Evolutionary conservation across 257 asterid genomes (phyloP).

Genomic region (Nicotiana noctiflora): DNA sequence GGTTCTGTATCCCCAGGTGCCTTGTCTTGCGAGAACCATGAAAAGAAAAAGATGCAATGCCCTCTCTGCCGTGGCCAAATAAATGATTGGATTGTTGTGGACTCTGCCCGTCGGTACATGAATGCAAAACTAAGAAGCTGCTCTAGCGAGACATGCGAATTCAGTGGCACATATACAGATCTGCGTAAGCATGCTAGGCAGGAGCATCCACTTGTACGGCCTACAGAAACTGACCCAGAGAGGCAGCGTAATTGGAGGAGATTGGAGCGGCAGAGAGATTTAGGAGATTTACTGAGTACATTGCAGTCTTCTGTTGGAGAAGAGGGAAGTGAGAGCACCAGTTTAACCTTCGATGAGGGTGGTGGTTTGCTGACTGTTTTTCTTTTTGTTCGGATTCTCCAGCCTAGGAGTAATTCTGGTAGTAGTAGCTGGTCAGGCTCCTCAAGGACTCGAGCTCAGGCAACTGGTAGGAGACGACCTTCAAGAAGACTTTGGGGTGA

Average conservation of each 20-base stretch:
- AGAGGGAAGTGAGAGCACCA: conserved; percentile 47
- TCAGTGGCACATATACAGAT: conserved; percentile 63
- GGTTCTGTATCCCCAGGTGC: conserved; percentile 23
- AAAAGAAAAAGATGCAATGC: conserved; percentile 47
- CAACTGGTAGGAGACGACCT: conserved; percentile 40
- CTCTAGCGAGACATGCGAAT: conserved; percentile 74
- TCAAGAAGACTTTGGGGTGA: conserved; percentile 72
- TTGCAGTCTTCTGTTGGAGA: conserved; percentile 68
- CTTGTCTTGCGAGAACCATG: conserved; percentile 25
- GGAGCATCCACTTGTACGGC: conserved; percentile 71
- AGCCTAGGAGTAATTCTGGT: conserved; percentile 42
- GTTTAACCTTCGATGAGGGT: conserved; percentile 52
- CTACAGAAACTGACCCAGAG: conserved; percentile 72
- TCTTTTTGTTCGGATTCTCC: conserved; percentile 56
- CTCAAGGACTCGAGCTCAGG: conserved; percentile 43
- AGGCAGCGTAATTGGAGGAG: conserved; percentile 82
- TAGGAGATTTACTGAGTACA: conserved; percentile 68
- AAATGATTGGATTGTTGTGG: conserved; percentile 62
- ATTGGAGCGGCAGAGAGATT: conserved; percentile 72
- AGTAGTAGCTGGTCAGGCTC: conserved; percentile 42
- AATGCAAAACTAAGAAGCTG: conserved; percentile 72
- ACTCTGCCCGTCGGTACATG: conserved; percentile 67
- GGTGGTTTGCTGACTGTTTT: conserved; percentile 66
- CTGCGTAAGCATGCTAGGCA: conserved; percentile 75
- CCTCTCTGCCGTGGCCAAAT: conserved; percentile 81